Evolutionary conservation across 441 rosid genomes (phyloP), one percentile per base, ranked within the genome.

Genomic region (Adansonia gregorii): DNA sequence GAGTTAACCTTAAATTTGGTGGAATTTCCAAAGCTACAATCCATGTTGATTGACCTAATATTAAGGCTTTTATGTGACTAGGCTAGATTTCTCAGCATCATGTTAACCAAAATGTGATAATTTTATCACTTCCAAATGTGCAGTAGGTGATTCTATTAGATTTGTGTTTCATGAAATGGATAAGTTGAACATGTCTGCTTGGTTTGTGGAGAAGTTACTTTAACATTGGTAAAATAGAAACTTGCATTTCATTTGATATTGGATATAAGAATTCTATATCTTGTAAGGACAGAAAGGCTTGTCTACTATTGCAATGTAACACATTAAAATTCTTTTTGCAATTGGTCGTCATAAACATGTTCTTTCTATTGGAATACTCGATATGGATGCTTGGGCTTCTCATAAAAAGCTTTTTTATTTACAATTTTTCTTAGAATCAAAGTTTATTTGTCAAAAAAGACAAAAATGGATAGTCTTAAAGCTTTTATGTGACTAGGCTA

Each of bases 401-500:
- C 31, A 27, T 27, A 27, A 27, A 27, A 27, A 0, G 35, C 35
- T 3, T 0, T 31, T 2, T 0, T 31, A 1, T 31, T 31, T 3
- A 31, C 3, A 2, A 31, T 31, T 31, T 31, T 31, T 31, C 35
- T 31, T 31, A 31, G 2, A 31, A 31, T 31, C 35, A 31, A 31
- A 31, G 35, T 31, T 31, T 31, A 31, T 31, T 31, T 31, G 35
- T n/a, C n/a, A n/a, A n/a, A n/a, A n/a, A n/a, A n/a, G n/a, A n/a
- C n/a, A n/a, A n/a, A n/a, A n/a, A n/a, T n/a, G n/a, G n/a, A n/a
- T n/a, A n/a, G n/a, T n/a, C n/a, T 77, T 94, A 76, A 85, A 84
- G 82, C 92, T 94, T 76, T 94, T 1, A 91, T 86, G 88, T 93
- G 10, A 66, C 83, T 22, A 92, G 97, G 60, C 76, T 94, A 85